A percentile compares a stretch with the other conserved stretches of the same genome.
Conservation (phyloP, 2,329 filamentous ascomycete species). For the Immersiporthe knoxdaviesiana region DNA sequence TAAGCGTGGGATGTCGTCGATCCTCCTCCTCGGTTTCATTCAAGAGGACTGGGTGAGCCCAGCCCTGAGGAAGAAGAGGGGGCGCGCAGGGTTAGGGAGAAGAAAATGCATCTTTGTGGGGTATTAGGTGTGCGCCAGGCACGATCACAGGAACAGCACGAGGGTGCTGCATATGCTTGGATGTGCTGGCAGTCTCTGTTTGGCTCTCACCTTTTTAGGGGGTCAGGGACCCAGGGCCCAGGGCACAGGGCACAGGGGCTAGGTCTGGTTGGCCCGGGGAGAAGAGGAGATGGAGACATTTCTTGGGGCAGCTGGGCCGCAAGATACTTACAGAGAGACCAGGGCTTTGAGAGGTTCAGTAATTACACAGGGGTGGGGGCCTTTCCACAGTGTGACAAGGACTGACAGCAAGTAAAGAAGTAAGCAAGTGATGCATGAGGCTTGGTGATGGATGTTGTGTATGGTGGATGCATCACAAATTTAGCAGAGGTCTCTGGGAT, state of each 20-base stretch:
- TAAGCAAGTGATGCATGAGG: background rate
- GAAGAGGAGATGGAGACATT: background rate
- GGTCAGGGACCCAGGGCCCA: background rate
- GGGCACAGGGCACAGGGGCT: background rate
- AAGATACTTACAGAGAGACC: background rate
- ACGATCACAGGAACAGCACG: constrained; percentile 7
- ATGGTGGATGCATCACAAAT: too few species aligned
- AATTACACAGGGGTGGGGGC: background rate
- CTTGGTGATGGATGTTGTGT: background rate
- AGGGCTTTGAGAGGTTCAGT: background rate
- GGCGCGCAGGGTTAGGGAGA: background rate
- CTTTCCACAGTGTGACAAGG: background rate
- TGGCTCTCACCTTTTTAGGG: background rate
- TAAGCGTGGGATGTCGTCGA: background rate
- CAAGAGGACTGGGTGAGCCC: constrained; percentile 9
- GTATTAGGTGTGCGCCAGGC: constrained; percentile 12
- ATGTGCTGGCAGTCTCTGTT: background rate
- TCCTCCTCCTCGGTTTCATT: background rate
- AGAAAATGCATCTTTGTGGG: constrained; percentile 16
- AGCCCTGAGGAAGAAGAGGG: background rate
- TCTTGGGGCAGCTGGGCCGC: background rate
- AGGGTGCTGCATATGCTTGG: constrained; percentile 1
- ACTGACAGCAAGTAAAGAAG: background rate
- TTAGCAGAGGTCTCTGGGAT: too few species aligned
- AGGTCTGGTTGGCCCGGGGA: background rate